These are phyloP conservation scores for Croton laevigatus DNA, from an alignment of 441 rosid genomes.

Conservation along the genomic window DNA sequence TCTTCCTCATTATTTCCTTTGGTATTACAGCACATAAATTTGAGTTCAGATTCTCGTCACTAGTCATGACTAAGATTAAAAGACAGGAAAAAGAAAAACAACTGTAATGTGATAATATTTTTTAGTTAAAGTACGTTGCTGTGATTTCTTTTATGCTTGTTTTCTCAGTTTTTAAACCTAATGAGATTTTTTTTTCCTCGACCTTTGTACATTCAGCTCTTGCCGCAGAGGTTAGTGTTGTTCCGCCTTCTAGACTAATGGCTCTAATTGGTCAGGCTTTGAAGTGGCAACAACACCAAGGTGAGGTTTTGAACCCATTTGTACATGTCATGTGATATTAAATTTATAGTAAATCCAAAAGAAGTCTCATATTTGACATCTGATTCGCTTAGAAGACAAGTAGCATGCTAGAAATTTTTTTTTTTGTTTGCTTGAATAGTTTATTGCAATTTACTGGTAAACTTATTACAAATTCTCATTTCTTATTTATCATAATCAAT, in stretches of 20 bases:
- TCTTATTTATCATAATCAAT: neutral
- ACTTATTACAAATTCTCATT: neutral
- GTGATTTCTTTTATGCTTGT: neutral
- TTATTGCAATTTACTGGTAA: neutral
- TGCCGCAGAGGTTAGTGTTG: slow-evolving; percentile 92
- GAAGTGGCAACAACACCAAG: slow-evolving; percentile 99
- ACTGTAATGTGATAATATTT: too few species aligned
- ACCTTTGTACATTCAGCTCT: slow-evolving; percentile 51
- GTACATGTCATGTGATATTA: neutral
- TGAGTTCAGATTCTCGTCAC: neutral
- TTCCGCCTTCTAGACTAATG: slow-evolving; percentile 98
- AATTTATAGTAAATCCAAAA: neutral
- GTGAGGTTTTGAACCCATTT: slow-evolving; percentile 29
- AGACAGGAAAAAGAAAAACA: neutral
- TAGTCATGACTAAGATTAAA: neutral
- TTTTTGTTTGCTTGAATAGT: neutral
- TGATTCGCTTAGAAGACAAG: neutral
- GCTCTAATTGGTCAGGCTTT: slow-evolving; percentile 97
- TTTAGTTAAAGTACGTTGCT: neutral
- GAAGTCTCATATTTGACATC: neutral
- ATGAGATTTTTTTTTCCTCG: slow-evolving; percentile 15
- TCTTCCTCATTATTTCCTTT: neutral
- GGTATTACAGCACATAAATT: neutral
- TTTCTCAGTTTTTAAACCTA: slow-evolving; percentile 2
- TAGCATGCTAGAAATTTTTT: neutral